These are phyloP conservation scores for Botrytis byssoidea DNA, from an alignment of 2,329 filamentous ascomycete genomes.

Conservation along the genomic window DNA sequence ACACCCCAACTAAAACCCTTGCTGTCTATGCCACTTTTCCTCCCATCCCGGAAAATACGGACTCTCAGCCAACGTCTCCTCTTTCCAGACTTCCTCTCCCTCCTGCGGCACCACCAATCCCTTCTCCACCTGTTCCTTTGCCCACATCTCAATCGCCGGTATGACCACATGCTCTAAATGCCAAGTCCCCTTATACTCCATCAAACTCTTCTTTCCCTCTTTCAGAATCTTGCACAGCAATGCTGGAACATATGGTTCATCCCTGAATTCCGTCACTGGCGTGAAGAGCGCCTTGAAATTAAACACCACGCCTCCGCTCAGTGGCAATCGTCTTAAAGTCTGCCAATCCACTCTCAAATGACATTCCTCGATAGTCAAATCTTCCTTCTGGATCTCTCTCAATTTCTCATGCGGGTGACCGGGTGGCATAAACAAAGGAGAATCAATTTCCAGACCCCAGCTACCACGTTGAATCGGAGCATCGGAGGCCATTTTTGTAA, in stretches of 20 bases:
- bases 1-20: conserved; percentile 49
- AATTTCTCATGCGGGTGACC: conserved; percentile 63
- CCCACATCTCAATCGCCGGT: conserved; percentile 62
- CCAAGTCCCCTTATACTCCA: conserved; percentile 82
- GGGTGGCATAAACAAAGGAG: conserved; percentile 72
- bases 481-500: conserved; percentile 71
- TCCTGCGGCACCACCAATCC: conserved; percentile 52
- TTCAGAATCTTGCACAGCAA: conserved; percentile 66
- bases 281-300: conserved; percentile 90
- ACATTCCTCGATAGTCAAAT: conserved; percentile 57
- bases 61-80: conserved; percentile 67
- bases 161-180: conserved; percentile 73
- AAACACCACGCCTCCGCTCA: conserved; percentile 75
- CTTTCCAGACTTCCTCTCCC: conserved; percentile 46
- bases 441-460: conserved; percentile 76
- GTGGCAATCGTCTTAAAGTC: conserved; percentile 73
- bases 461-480: conserved; percentile 80
- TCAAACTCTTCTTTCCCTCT: conserved; percentile 66
- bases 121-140: conserved; percentile 61
- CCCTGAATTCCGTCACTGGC: conserved; percentile 63
- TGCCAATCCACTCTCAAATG: conserved; percentile 84
- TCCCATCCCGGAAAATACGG: conserved; percentile 78
- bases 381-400: conserved; percentile 56
- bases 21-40: conserved; percentile 66
- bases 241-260: conserved; percentile 71